Evolutionary conservation across 2,329 filamentous ascomycete species (phyloP), one percentile per base, ranked within the genome.

Genomic region (Metarhizium album): DNA sequence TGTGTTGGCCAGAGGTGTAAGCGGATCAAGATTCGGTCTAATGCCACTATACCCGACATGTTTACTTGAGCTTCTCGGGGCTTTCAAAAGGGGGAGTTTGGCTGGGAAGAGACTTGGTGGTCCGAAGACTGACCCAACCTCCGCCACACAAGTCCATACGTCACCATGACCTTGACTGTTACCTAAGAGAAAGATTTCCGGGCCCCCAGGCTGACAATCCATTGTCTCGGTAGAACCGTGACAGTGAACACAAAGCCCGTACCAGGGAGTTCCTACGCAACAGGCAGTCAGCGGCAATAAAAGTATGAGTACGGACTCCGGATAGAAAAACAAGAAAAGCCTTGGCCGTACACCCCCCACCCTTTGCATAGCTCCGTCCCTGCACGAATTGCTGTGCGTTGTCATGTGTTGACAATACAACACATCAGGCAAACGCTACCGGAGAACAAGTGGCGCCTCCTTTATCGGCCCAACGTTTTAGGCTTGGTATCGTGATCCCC

Each of bases 401-500:
- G 37, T 16, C 37, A 29, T 29, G 27, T 29, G 9, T 37, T 13
- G 35, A 37, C 35, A 37, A 37, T 2, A 14, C 35, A 18, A 37
- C 11, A 37, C 35, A 16, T 45, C 27, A 29, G 27, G 27, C 23
- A 29, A 18, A 18, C 14, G 8, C 6, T 43, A 5, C 20, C 13
- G 40, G 35, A 20, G 29, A 38, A 22, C 29, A 23, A 40, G 49
- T 47, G 49, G 46, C 50, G 51, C 9, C 51, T 52, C 47, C 51
- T 52, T 43, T 46, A 51, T 52, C 51, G 47, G 51, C 47, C 51
- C 18, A 33, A 46, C 27, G 42, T 16, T 23, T 40, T 31, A 45
- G 40, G 40, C 40, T 20, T 24, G 40, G 24, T 31, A 38, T 45
- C n/a, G 43, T 40, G 18, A 45, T 35, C 48, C 50, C 50, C 50